Percentiles rank a stretch among this genome's conserved stretches.
These are phyloP conservation scores for Phascolomyces articulosus DNA, from an alignment of 371 early-diverging fungal genomes.

Conservation along the genomic window DNA sequence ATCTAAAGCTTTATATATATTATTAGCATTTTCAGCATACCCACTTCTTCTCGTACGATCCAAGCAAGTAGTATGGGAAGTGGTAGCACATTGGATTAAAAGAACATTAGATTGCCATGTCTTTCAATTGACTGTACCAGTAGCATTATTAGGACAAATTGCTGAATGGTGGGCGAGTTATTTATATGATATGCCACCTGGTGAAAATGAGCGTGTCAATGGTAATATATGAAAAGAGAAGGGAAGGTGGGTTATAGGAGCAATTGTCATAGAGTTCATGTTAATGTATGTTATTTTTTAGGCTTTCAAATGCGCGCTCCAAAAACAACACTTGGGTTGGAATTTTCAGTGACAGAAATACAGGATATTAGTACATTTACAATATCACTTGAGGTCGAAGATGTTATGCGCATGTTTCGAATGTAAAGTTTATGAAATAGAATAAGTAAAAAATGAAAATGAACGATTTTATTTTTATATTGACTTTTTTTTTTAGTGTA, in stretches of 20 bases:
- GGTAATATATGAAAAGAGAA: neutral
- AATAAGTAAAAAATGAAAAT: neutral
- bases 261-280: too few relatives aligned
- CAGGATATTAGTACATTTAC: neutral
- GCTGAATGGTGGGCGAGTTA: constrained; percentile 4
- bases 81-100: neutral
- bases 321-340: neutral
- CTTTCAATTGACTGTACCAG: neutral
- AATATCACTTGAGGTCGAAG: neutral
- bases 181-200: neutral
- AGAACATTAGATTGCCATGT: constrained; percentile 5
- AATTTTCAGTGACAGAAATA: neutral
- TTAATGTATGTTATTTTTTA: too few relatives aligned
- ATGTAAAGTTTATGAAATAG: neutral
- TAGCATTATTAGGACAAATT: neutral
- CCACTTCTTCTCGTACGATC: constrained; percentile 1
- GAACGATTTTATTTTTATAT: neutral
- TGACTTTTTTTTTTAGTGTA: neutral
- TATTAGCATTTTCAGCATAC: neutral
- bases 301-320: too few relatives aligned
- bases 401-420: neutral
- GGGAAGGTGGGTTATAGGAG: too few relatives aligned
- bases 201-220: neutral
- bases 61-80: neutral
- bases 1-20: neutral